Evolutionary conservation across 108 stramenopile species (phyloP), one percentile per base, ranked within the genome.

Genomic region (Pseudonitzschia multistriata): DNA sequence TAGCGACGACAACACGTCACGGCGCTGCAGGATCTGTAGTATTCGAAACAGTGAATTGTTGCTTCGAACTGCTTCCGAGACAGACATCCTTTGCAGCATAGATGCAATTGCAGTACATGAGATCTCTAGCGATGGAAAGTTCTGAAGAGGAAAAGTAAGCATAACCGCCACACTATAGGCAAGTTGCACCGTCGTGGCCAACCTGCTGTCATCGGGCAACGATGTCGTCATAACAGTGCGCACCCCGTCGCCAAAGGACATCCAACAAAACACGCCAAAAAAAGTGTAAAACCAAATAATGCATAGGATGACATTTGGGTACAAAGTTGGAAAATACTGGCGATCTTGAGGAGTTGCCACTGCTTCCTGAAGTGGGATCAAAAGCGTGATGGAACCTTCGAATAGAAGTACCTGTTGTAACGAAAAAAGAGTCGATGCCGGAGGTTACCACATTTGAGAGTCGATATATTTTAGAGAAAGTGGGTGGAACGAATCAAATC

Each of bases 61-160:
- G 34, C 57, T 59, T 0, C 57, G 31, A 19, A 59, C 24, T 5
- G 7, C 34, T 35, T n/a, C 29, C n/a, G 13, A 35, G 13, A 17
- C 19, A 2, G 57, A 59, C 33, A 19, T 33, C n/a, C 31, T 33
- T n/a, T 33, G 31, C 3, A 59, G 34, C 19, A 35, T 19, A 8
- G 29, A 14, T n/a, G 29, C 57, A n/a, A 35, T 14, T 14, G 57
- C 57, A 11, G 57, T 33, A n/a, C 57, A 59, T 13, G 57, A 14
- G 56, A 86, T 81, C 61, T 83, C 78, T 60, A 86, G 56, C 37
- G 85, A 76, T 25, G 85, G 85, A 62, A 79, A 86, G 42, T 73
- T 74, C 63, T 86, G 85, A 7, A 86, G 71, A 28, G 85, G 85
- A 68, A 86, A 86, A 0, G 84, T 85, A 37, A 85, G 82, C 17